Evolutionary conservation across 192 early-diverging fungal genomes (phyloP).

Genomic region (Cetraspora pellucida): DNA sequence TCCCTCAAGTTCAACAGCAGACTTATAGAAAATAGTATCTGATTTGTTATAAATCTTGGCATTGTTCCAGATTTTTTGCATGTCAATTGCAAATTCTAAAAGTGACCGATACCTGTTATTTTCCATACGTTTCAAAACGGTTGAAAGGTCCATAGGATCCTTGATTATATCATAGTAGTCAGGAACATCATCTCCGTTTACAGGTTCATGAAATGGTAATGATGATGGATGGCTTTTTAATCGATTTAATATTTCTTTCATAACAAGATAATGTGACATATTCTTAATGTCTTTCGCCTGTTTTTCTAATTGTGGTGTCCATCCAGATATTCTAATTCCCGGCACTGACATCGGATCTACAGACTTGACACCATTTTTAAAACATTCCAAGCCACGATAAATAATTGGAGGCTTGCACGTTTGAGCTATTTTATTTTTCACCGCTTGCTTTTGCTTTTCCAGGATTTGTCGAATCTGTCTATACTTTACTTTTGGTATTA

Average conservation of each 20-base stretch:
- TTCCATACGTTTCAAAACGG: conserved; percentile 82
- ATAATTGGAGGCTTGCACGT: conserved; percentile 74
- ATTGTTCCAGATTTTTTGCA: conserved; percentile 92
- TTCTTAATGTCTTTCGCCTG: conserved; percentile 48
- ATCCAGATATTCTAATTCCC: conserved; percentile 90
- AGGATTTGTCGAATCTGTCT: conserved; percentile 72
- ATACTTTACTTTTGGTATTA: conserved; percentile 90
- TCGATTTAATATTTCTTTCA: conserved; percentile 76
- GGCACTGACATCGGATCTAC: conserved; percentile 87
- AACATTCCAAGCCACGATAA: conserved; percentile 75
- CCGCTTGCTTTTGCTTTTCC: conserved; percentile 74
- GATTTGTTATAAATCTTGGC: conserved; percentile 91
- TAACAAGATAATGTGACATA: conserved; percentile 63
- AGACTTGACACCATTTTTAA: conserved; percentile 59
- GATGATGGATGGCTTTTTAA: conserved; percentile 75
- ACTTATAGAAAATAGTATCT: conserved; percentile 79
- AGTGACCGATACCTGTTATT: conserved; percentile 81
- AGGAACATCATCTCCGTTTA: conserved; percentile 82
- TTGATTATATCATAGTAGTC: conserved; percentile 97
- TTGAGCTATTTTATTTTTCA: conserved; percentile 83
- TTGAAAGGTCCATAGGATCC: conserved; percentile 95
- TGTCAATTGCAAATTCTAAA: conserved; percentile 82
- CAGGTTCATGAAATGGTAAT: conserved; percentile 95
- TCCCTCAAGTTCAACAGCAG: conserved; percentile 73
- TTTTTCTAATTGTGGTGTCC: conserved; percentile 87